Evolutionary conservation across 2,329 filamentous ascomycete species (phyloP), one percentile per base, ranked within the genome.

Genomic region (Lachnellula willkommii): DNA sequence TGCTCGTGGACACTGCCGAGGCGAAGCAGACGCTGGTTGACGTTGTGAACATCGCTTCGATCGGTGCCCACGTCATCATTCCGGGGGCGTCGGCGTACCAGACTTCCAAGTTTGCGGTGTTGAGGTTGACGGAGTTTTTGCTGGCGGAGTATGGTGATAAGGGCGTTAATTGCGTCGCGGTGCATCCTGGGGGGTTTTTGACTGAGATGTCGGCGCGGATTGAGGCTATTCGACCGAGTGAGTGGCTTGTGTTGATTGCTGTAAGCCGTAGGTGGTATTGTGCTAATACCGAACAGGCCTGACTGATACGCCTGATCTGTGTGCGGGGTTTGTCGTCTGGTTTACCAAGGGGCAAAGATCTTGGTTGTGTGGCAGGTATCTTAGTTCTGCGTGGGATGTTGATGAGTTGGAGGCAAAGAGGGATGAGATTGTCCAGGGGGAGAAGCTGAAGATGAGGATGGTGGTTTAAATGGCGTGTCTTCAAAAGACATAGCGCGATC

Each of bases 121-220:
- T 70, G 47, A 72, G 76, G 9, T 65, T 79, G 17, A 73, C 70
- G 26, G 74, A 80, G 61, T 78, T 75, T 56, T 56, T 78, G 20
- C 67, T 66, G 4, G 57, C 56, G 11, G 77, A 80, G 58, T 76
- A 80, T 61, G 59, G 55, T 9, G 65, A 69, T 7, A 59, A 75
- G 52, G 75, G 73, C 0, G 56, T 78, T 1, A 56, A 77, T 7
- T 70, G 69, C 28, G 69, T 71, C 42, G 62, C 69, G 2, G 53
- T 79, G 5, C 75, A 79, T 61, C 77, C 77, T 2, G 77, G 77
- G 6, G 71, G 66, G 22, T 70, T 79, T 2, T 67, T 66, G 64
- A 79, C 77, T 0, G 74, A 77, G 52, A 63, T 79, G 47, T 71
- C 73, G 5, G 48, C 46, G n/a, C 66, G 67, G 1, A 68, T 76